Base-by-base conservation (phyloP, 768 basidiomycete genomes). In the Mycena olivaceomarginata region DNA sequence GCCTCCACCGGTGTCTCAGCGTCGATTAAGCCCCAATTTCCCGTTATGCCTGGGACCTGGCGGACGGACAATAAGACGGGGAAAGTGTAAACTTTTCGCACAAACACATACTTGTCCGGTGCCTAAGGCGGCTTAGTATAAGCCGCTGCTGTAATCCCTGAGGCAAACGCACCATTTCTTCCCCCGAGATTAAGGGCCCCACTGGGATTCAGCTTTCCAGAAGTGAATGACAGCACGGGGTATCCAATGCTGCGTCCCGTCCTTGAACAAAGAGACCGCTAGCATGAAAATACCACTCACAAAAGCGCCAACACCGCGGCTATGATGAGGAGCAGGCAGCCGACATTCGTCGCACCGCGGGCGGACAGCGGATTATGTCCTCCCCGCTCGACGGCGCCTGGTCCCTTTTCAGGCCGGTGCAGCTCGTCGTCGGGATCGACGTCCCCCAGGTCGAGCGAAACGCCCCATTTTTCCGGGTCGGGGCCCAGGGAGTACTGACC, bases 301-400 rank as follows among this genome's bases (percentile, higher is more conserved):
- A 79, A 79, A 22, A 79, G 78, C 4, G 72, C 65, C 43, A 79
- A 43, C n/a, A 79, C 74, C 11, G 63, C 74, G 7, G 48, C 57
- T 7, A 71, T 2, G 2, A 92, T 84, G 16, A 91, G 67, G 16
- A 89, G 78, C 6, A 95, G 84, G 77, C 92, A 93, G 18, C 93
- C 73, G 85, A 90, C 71, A 84, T 97, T 97, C 22, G 90, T 86
- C 84, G 92, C 87, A 0, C 97, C 97, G 78, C 96, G 89, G 6
- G 87, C 80, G 12, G 92, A 91, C 73, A 93, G 88, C 5, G 89
- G 86, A 56, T n/a, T 53, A n/a, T 84, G 86, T 46, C 89, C 87
- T 39, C 89, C 87, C 1, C 88, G 87, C 13, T 89, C 89, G 67
- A 90, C 89, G 45, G 90, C 85, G 31, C 31, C 31, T 31, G 31